Conservation (phyloP, 192 early-diverging fungal genomes). For the Physocladia obscura region DNA sequence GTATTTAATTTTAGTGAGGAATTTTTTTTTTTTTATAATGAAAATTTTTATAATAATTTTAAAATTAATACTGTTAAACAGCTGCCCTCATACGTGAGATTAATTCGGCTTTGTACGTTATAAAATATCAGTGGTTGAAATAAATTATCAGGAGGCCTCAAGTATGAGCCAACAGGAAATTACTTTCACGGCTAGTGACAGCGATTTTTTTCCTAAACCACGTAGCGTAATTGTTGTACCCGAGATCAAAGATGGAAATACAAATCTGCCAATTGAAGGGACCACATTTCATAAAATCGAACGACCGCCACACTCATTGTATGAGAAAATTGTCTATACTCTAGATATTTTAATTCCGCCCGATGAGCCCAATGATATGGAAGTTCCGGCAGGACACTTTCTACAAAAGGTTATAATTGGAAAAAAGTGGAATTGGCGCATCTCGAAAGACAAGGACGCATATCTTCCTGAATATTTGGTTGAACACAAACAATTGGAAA, state of each 20-base stretch:
- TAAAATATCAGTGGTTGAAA: no score
- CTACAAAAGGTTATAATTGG: constrained; percentile 48
- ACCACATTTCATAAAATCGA: constrained; percentile 26
- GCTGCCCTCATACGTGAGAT: no score
- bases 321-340: constrained; percentile 44
- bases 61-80: no score
- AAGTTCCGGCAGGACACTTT: constrained; percentile 41
- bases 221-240: neutral
- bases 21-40: no score
- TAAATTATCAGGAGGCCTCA: no score
- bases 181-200: neutral
- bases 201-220: neutral
- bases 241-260: neutral
- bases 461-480: constrained; percentile 44
- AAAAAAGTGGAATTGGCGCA: constrained; percentile 36
- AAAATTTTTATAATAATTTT: no score
- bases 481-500: constrained; percentile 30
- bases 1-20: no score
- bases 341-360: constrained; percentile 48
- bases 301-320: constrained; percentile 25
- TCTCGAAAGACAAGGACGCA: constrained; percentile 31
- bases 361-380: constrained; percentile 39
- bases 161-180: neutral
- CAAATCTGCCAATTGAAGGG: neutral
- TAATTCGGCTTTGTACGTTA: no score